These are phyloP conservation scores for Biscutella auriculata DNA, from an alignment of 441 rosid genomes.

Conservation along the genomic window DNA sequence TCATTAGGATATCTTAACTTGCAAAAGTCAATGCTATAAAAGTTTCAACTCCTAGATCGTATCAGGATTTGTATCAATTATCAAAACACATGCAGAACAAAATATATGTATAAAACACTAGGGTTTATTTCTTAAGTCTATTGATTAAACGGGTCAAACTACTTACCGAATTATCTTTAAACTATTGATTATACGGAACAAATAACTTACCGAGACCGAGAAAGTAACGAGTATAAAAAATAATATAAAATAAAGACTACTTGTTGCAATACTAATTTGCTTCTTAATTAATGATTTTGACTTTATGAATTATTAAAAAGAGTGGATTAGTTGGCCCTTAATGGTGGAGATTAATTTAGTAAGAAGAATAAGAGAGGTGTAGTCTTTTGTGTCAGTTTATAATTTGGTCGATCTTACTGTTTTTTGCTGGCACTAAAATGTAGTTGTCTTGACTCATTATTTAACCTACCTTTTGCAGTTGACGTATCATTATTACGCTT, in stretches of 20 bases:
- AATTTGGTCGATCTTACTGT: conserved; percentile 22
- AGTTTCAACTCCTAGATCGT: neutral
- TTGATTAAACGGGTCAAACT: neutral
- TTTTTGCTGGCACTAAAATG: conserved; percentile 23
- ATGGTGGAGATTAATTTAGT: conserved; percentile 26
- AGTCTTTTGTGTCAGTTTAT: conserved; percentile 20
- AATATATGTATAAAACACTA: neutral
- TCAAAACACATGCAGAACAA: neutral
- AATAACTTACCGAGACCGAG: too few species aligned
- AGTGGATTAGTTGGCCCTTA: conserved; percentile 19
- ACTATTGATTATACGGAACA: neutral
- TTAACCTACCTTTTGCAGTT: conserved; percentile 21
- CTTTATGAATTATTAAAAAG: conserved; percentile 3
- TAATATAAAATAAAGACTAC: neutral
- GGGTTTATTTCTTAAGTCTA: neutral
- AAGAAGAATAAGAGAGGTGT: conserved; percentile 21
- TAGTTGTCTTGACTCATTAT: conserved; percentile 25
- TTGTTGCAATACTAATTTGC: conserved; percentile 12
- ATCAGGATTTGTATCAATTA: neutral
- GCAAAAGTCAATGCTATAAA: conserved; percentile 7
- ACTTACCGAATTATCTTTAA: neutral
- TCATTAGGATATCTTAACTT: neutral
- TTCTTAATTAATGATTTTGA: conserved; percentile 2
- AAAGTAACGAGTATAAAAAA: neutral
- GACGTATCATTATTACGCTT: conserved; percentile 9